Evolutionary conservation across 371 early-diverging fungal species (phyloP).

Genomic region (Mucor ambiguus): DNA sequence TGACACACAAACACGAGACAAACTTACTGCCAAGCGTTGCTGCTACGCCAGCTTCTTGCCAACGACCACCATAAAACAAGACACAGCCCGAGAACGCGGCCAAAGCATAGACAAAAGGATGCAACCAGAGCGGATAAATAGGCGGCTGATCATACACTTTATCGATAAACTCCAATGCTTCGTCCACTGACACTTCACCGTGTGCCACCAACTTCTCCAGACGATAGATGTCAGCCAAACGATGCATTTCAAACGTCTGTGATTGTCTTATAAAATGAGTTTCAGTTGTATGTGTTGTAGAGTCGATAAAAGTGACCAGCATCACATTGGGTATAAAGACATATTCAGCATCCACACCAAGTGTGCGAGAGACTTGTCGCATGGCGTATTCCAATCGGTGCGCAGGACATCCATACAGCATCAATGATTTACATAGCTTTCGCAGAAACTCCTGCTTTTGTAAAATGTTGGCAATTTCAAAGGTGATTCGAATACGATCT

Average conservation of each 20-base stretch:
- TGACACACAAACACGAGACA: not conserved
- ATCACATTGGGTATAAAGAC: constrained; percentile 73
- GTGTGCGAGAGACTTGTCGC: constrained; percentile 48
- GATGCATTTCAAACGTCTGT: constrained; percentile 72
- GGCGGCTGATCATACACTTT: constrained; percentile 39
- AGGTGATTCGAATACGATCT: constrained; percentile 59
- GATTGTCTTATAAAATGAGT: constrained; percentile 69
- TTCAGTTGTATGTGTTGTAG: constrained; percentile 74
- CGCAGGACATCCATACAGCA: constrained; percentile 63
- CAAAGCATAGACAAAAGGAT: constrained; percentile 50
- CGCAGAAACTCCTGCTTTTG: constrained; percentile 61
- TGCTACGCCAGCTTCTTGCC: constrained; percentile 45
- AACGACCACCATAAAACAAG: constrained; percentile 47
- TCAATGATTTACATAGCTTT: constrained; percentile 52
- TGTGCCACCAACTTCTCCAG: constrained; percentile 51
- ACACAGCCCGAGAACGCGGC: constrained; percentile 53
- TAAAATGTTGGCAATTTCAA: constrained; percentile 62
- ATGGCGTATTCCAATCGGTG: constrained; percentile 64
- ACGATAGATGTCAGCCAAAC: constrained; percentile 61
- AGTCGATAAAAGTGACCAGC: constrained; percentile 73
- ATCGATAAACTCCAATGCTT: constrained; percentile 54
- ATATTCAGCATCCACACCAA: constrained; percentile 70
- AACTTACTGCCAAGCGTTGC: constrained; percentile 51
- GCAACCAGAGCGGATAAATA: constrained; percentile 53
- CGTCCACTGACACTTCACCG: constrained; percentile 56